Percentiles rank a stretch among this genome's conserved stretches.
Conservation (phyloP, 2,329 filamentous ascomycete genomes). For the Fusarium anguioides region DNA sequence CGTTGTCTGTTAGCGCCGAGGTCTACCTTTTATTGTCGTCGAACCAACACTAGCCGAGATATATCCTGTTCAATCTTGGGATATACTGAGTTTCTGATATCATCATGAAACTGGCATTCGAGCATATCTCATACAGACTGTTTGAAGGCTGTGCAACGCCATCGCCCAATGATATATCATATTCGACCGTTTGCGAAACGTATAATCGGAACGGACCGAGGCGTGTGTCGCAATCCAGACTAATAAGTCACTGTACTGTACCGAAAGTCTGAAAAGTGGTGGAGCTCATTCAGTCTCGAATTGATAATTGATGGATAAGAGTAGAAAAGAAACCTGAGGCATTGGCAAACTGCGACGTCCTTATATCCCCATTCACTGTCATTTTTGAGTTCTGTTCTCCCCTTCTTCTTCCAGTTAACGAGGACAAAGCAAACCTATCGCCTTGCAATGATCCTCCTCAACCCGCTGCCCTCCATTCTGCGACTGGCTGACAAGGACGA, state of each 20-base stretch:
- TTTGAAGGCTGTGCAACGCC: conserved; percentile 30
- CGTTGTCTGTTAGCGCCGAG: conserved; percentile 15
- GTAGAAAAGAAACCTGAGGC: conserved; percentile 19
- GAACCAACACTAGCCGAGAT: neutral
- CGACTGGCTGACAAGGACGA: conserved; percentile 30
- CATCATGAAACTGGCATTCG: conserved; percentile 8
- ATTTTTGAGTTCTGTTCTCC: conserved; percentile 28
- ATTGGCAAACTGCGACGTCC: conserved; percentile 34
- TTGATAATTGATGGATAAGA: neutral
- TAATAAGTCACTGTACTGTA: neutral
- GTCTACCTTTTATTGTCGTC: neutral
- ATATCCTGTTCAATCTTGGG: neutral
- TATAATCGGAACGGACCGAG: conserved; percentile 41
- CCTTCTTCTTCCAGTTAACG: conserved; percentile 24
- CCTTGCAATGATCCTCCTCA: conserved; percentile 31
- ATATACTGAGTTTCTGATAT: neutral
- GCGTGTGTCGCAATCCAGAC: conserved; percentile 24
- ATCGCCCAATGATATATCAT: conserved; percentile 24
- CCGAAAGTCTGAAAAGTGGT: neutral
- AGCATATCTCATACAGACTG: conserved; percentile 2
- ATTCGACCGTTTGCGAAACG: conserved; percentile 17
- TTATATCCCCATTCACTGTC: conserved; percentile 34
- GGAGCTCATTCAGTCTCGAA: neutral
- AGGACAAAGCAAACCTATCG: conserved; percentile 26
- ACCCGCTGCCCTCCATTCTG: conserved; percentile 33